Evolutionary conservation across 2,329 filamentous ascomycete species (phyloP).

Genomic region (Fusarium sp.): DNA sequence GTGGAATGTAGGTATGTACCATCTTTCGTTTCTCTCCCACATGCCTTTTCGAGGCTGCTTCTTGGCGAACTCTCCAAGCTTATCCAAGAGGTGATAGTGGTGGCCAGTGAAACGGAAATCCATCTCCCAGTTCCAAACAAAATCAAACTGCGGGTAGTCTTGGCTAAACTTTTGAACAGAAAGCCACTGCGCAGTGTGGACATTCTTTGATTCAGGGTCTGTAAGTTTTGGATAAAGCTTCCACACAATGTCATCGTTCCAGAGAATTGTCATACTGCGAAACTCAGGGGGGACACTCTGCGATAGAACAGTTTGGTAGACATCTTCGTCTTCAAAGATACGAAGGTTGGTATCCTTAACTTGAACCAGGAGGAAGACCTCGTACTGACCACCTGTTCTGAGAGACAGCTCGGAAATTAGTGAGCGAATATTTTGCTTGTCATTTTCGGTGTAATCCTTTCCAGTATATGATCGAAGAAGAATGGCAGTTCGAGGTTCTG

Average conservation of each 20-base stretch:
- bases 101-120: constrained; percentile 84
- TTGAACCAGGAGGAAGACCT: constrained; percentile 83
- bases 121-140: constrained; percentile 90
- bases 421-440: constrained; percentile 81
- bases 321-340: constrained; percentile 69
- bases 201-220: constrained; percentile 65
- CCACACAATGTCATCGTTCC: constrained; percentile 80
- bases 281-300: constrained; percentile 78
- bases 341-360: constrained; percentile 73
- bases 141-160: constrained; percentile 83
- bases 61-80: constrained; percentile 71
- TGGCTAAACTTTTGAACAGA: constrained; percentile 81
- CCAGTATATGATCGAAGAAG: constrained; percentile 81
- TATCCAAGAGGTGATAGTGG: constrained; percentile 82
- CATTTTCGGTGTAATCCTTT: constrained; percentile 81
- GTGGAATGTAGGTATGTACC: constrained; percentile 77
- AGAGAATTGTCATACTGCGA: constrained; percentile 76
- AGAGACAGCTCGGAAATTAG: constrained; percentile 82
- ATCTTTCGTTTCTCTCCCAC: constrained; percentile 80
- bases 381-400: constrained; percentile 82
- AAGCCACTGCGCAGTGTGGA: constrained; percentile 75
- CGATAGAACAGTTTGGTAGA: constrained; percentile 70
- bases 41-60: constrained; percentile 77
- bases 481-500: constrained; percentile 74
- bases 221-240: constrained; percentile 82